Evolutionary conservation across 2,329 filamentous ascomycete genomes (phyloP).

Genomic region (Colletotrichum sp.): DNA sequence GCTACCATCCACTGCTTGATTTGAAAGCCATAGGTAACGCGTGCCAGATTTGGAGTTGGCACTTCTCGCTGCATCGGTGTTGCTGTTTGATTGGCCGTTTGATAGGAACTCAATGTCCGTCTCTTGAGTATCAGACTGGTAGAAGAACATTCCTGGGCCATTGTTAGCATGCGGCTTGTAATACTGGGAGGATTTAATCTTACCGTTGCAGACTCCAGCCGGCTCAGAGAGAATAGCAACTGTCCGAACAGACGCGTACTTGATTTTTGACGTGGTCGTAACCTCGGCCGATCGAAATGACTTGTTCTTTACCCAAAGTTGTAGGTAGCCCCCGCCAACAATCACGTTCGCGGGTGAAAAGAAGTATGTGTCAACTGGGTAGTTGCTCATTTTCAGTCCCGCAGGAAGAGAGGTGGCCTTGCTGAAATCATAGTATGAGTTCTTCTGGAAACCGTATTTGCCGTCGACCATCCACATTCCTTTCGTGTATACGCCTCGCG

Average conservation of each 20-base stretch:
- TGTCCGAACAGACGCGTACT: constrained; percentile 31
- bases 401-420: constrained; percentile 14
- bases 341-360: constrained; percentile 22
- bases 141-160: constrained; percentile 32
- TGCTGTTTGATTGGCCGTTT: constrained; percentile 25
- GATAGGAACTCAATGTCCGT: constrained; percentile 35
- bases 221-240: constrained; percentile 29
- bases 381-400: constrained; percentile 25
- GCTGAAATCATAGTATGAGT: not conserved
- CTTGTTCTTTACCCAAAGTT: constrained; percentile 26
- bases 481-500: not conserved
- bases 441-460: not conserved
- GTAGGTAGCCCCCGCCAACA: constrained; percentile 27
- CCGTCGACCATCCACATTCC: not conserved
- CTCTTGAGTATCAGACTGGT: constrained; percentile 29
- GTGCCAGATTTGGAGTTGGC: not conserved
- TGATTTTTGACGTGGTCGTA: constrained; percentile 28
- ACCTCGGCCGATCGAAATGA: constrained; percentile 26
- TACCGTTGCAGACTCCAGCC: constrained; percentile 33
- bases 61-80: constrained; percentile 3
- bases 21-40: not conserved
- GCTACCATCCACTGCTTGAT: not conserved
- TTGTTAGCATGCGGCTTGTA: not conserved
- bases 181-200: not conserved
- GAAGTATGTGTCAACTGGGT: constrained; percentile 9